A percentile compares a stretch with the other conserved stretches of the same genome.
phyloP scores from a whole-genome alignment of 2,329 filamentous ascomycete genomes.

The Colletotrichum kahawae region DNA sequence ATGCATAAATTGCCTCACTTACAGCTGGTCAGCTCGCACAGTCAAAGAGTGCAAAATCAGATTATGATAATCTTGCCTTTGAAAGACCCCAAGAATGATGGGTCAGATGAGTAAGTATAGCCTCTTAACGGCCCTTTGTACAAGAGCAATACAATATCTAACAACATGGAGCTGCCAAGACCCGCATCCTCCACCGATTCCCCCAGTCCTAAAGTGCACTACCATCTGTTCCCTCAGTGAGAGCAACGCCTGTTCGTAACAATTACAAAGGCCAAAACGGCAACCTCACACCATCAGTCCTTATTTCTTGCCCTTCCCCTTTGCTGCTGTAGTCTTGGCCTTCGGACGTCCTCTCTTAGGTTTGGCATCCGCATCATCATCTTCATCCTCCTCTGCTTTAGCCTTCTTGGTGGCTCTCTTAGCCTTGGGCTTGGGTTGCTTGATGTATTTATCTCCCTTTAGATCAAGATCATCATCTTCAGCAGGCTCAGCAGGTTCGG shows the following conservation, averaged over 20 bases:
- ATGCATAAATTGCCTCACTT: not conserved
- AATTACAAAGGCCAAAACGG: not conserved
- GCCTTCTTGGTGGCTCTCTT: conserved; percentile 42
- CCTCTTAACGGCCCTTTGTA: not conserved
- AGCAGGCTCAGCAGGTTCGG: conserved; percentile 63
- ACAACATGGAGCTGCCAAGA: not conserved
- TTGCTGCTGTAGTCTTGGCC: conserved; percentile 43
- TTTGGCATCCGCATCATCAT: conserved; percentile 57
- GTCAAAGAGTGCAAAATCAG: not conserved
- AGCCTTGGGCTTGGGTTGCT: conserved; percentile 77
- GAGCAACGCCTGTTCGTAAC: not conserved
- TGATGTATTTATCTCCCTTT: conserved; percentile 96
- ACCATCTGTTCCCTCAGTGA: not conserved
- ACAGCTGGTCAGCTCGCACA: not conserved
- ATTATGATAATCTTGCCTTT: not conserved
- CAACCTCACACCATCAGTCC: not conserved
- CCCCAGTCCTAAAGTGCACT: not conserved
- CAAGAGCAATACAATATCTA: not conserved
- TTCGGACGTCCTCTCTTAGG: conserved; percentile 54
- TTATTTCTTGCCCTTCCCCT: conserved; percentile 53
- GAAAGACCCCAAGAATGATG: not conserved
- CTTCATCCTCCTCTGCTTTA: conserved; percentile 53
- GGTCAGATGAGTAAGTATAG: not conserved
- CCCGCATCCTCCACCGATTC: not conserved
- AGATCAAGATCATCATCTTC: conserved; percentile 83